Evolutionary conservation across 345 rosid genomes (phyloP).

Genomic region (Pistacia integerrima): DNA sequence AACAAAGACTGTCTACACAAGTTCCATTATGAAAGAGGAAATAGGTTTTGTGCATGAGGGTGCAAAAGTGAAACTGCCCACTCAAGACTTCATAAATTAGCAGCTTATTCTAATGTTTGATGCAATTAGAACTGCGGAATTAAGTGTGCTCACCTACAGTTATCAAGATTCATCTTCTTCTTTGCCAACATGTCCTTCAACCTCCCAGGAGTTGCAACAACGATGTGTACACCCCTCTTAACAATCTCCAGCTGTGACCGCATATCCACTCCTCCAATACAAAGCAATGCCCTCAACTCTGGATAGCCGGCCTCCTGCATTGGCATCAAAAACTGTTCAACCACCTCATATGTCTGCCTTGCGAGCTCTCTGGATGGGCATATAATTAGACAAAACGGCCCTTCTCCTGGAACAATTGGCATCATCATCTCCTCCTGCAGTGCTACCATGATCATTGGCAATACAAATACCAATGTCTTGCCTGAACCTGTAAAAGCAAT

Average conservation of each 20-base stretch:
- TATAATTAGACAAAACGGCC: slow-evolving; percentile 76
- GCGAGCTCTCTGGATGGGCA: slow-evolving; percentile 96
- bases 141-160: slow-evolving; percentile 62
- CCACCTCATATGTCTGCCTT: slow-evolving; percentile 86
- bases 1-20: background rate
- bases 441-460: slow-evolving; percentile 89
- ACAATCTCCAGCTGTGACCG: slow-evolving; percentile 84
- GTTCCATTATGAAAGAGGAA: background rate
- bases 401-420: slow-evolving; percentile 85
- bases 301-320: slow-evolving; percentile 68
- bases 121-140: background rate
- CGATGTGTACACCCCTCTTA: slow-evolving; percentile 86
- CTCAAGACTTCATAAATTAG: background rate
- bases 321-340: slow-evolving; percentile 72
- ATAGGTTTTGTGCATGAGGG: background rate
- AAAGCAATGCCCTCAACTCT: slow-evolving; percentile 71
- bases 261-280: slow-evolving; percentile 95
- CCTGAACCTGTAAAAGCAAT: slow-evolving; percentile 94
- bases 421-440: slow-evolving; percentile 91
- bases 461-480: slow-evolving; percentile 83
- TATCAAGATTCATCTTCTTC: slow-evolving; percentile 89
- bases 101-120: background rate
- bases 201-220: slow-evolving; percentile 95
- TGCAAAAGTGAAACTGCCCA: background rate
- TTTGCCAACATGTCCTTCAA: slow-evolving; percentile 95